Evolutionary conservation across 1,284 basidiomycete species (phyloP), one percentile per base, ranked within the genome.

Genomic region (Apiotrichum veenhuisii): DNA sequence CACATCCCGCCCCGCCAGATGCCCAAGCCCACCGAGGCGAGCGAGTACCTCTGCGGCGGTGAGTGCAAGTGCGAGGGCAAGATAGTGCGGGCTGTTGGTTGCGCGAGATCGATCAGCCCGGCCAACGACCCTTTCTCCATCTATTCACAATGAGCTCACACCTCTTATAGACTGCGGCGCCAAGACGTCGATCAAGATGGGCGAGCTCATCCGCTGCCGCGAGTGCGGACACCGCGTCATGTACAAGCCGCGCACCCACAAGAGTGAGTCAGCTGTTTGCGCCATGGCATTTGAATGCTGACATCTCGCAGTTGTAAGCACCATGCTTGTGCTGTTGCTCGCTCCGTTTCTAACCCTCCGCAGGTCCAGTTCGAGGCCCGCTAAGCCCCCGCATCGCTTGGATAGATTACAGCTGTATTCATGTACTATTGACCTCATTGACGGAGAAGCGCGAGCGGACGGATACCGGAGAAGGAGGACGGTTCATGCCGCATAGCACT

Each of bases 211-310:
- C 68, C 87, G 95, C 56, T 98, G 95, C 79, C 84, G 89, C 68
- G 93, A 98, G 75, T 98, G 95, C 72, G 95, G 95, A 2, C 95
- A 97, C 77, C 86, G 95, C 63, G 94, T 98, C 75, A 96, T 98
- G 91, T 98, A 97, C 81, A 98, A 98, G 81, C 96, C 96, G 78
- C 81, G 95, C 68, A 97, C 94, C 22, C 91, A 86, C 74, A 82
- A 91, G 81, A 96, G 95, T 98, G 73, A 75, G 90, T 85, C 14
- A 25, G 15, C n/a, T 37, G n/a, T n/a, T n/a, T n/a, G n/a, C n/a
- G n/a, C n/a, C n/a, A n/a, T 7, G 26, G 5, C 15, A 5, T 33
- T n/a, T 5, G 14, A 9, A n/a, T 23, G 23, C 49, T 40, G 26
- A 40, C 15, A 25, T n/a, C 11, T n/a, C 12, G 30, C 47, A 49